Evolutionary conservation across 2,329 filamentous ascomycete genomes (phyloP).

Genomic region (Nigrospora oryzae): DNA sequence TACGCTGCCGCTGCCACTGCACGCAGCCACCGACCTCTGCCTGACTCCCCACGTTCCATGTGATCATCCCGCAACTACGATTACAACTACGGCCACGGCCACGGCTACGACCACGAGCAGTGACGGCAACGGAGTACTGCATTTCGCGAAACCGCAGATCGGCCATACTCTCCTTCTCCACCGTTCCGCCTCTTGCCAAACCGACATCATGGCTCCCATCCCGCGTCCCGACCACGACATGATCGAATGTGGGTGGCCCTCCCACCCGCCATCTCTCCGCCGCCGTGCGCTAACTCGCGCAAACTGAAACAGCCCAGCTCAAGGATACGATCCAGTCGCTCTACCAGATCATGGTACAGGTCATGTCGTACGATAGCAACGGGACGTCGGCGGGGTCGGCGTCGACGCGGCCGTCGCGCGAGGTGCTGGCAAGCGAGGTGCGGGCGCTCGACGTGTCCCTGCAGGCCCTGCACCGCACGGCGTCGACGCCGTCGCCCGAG

Average conservation of each 20-base stretch:
- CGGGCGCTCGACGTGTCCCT: conserved; percentile 29
- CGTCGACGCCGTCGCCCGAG: conserved; percentile 22
- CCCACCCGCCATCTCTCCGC: neutral
- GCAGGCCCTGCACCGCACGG: conserved; percentile 28
- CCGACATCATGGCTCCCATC: conserved; percentile 23
- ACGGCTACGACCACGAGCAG: too few relatives aligned
- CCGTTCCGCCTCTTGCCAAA: neutral
- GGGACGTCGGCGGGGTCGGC: conserved; percentile 12
- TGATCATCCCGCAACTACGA: too few relatives aligned
- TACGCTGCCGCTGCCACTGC: too few relatives aligned
- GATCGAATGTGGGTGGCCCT: conserved; percentile 22
- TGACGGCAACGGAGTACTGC: too few relatives aligned
- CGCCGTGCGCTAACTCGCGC: neutral
- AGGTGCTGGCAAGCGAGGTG: conserved; percentile 48
- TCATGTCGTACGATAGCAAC: conserved; percentile 49
- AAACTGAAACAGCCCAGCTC: conserved; percentile 16
- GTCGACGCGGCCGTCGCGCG: conserved; percentile 32
- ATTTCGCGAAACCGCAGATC: too few relatives aligned
- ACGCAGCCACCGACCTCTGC: too few relatives aligned
- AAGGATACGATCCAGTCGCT: conserved; percentile 25
- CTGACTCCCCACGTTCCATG: too few relatives aligned
- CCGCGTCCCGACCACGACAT: conserved; percentile 21
- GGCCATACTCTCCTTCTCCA: too few relatives aligned
- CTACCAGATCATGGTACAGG: conserved; percentile 40
- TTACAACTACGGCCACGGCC: too few relatives aligned